Percentiles rank a stretch among this genome's conserved stretches.
Evolutionary conservation across 2,329 filamentous ascomycete species (phyloP).

Genomic region (Tolypocladium guangdongense): DNA sequence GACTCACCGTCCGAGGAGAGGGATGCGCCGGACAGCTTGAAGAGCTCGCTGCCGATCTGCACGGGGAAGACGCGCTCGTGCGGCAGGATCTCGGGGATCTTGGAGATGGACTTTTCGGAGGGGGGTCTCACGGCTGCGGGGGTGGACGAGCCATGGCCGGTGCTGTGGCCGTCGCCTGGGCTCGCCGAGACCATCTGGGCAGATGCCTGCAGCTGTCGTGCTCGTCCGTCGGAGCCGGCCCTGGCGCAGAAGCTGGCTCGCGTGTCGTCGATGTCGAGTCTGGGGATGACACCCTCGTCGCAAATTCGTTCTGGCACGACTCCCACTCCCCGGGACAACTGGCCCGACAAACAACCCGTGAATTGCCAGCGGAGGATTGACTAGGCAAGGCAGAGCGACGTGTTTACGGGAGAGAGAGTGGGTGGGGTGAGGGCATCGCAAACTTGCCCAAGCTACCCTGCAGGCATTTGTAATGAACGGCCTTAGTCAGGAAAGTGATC

Average conservation of each 20-base stretch:
- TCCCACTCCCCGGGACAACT: background rate
- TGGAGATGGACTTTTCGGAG: constrained; percentile 25
- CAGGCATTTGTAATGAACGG: too few relatives aligned
- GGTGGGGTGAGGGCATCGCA: background rate
- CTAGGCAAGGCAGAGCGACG: background rate
- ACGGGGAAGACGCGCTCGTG: constrained; percentile 66
- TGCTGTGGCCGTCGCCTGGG: constrained; percentile 15
- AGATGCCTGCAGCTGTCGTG: background rate
- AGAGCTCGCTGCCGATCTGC: constrained; percentile 61
- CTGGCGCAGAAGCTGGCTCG: background rate
- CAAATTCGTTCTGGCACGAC: too few relatives aligned
- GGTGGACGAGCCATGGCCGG: constrained; percentile 12
- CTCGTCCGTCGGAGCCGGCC: background rate
- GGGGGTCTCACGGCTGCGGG: constrained; percentile 6
- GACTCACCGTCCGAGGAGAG: constrained; percentile 61
- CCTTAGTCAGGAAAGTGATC: too few relatives aligned
- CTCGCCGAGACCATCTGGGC: constrained; percentile 15
- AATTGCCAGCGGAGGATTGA: background rate
- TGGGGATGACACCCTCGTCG: background rate
- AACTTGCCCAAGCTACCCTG: background rate
- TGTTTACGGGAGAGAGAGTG: background rate
- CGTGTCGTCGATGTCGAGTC: background rate
- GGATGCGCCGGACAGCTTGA: constrained; percentile 63
- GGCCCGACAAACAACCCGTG: background rate
- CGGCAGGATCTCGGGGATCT: constrained; percentile 49